phyloP scores from a whole-genome alignment of 2,329 filamentous ascomycete genomes.

The Botrytis pseudocinerea region DNA sequence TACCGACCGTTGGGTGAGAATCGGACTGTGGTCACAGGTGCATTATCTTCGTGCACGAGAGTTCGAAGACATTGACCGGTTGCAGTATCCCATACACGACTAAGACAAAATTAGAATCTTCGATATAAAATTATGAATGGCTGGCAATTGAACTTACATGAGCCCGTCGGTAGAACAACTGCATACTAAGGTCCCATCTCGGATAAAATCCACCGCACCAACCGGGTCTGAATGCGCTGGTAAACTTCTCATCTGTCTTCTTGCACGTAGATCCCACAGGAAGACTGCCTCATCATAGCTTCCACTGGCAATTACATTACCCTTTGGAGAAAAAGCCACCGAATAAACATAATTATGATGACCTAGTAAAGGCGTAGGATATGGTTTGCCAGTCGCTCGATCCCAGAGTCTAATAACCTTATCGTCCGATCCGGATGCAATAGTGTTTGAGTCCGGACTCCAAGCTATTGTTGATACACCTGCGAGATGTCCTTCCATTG shows the following conservation, averaged over 20 bases:
- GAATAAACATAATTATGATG: constrained; percentile 97
- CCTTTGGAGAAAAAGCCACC: constrained; percentile 94
- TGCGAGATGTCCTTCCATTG: constrained; percentile 88
- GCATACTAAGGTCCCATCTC: constrained; percentile 87
- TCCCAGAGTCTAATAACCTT: constrained; percentile 96
- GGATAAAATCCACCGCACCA: constrained; percentile 86
- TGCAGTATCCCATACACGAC: constrained; percentile 90
- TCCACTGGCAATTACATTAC: constrained; percentile 92
- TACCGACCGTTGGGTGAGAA: constrained; percentile 95
- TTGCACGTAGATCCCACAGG: constrained; percentile 91
- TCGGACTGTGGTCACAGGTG: constrained; percentile 81
- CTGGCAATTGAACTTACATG: constrained; percentile 56
- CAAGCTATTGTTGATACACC: constrained; percentile 93
- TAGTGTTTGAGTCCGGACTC: constrained; percentile 82
- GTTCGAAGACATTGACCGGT: constrained; percentile 95
- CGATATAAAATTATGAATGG: neutral
- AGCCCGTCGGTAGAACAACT: constrained; percentile 90
- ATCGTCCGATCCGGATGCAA: constrained; percentile 93
- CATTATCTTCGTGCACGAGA: constrained; percentile 94
- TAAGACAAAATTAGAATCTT: constrained; percentile 39
- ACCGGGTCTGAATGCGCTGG: constrained; percentile 96
- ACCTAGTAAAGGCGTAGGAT: constrained; percentile 64
- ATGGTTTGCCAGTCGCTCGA: constrained; percentile 59
- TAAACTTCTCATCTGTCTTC: constrained; percentile 81
- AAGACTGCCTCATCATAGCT: constrained; percentile 98